A percentile compares a stretch with the other conserved stretches of the same genome.
Evolutionary conservation across 2,329 filamentous ascomycete genomes (phyloP).

Genomic region (Blumeria hordei): DNA sequence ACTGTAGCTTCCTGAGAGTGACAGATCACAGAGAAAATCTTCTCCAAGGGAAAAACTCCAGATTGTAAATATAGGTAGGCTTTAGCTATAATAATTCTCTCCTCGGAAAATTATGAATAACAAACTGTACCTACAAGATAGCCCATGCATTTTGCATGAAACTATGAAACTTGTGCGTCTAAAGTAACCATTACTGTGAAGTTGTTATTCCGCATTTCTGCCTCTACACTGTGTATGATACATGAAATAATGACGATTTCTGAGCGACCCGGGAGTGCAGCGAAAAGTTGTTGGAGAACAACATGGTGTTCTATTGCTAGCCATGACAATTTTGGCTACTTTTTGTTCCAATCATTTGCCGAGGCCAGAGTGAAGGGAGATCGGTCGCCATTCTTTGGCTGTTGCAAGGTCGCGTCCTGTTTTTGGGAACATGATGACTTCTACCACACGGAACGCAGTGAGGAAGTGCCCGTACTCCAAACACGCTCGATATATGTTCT

Average conservation of each 20-base stretch:
- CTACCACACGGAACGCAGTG: neutral
- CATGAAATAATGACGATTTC: neutral
- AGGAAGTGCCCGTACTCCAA: neutral
- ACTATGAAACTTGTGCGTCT: neutral
- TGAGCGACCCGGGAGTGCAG: neutral
- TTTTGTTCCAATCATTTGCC: neutral
- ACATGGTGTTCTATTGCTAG: neutral
- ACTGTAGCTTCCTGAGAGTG: too few relatives aligned
- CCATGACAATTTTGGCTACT: neutral
- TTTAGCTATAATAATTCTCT: too few relatives aligned
- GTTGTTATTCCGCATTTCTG: neutral
- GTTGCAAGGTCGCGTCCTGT: neutral
- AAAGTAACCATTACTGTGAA: neutral
- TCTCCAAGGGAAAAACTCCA: too few relatives aligned
- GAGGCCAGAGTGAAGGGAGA: neutral
- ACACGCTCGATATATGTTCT: neutral
- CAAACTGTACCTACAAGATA: too few relatives aligned
- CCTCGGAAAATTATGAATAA: too few relatives aligned
- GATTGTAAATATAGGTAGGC: too few relatives aligned
- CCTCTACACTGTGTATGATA: neutral
- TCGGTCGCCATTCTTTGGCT: neutral
- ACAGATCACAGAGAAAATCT: too few relatives aligned
- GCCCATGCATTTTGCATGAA: too few relatives aligned
- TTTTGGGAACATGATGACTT: neutral
- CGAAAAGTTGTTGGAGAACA: neutral